Conservation (phyloP, 2,329 filamentous ascomycete species). For the Aquanectria penicillioides region DNA sequence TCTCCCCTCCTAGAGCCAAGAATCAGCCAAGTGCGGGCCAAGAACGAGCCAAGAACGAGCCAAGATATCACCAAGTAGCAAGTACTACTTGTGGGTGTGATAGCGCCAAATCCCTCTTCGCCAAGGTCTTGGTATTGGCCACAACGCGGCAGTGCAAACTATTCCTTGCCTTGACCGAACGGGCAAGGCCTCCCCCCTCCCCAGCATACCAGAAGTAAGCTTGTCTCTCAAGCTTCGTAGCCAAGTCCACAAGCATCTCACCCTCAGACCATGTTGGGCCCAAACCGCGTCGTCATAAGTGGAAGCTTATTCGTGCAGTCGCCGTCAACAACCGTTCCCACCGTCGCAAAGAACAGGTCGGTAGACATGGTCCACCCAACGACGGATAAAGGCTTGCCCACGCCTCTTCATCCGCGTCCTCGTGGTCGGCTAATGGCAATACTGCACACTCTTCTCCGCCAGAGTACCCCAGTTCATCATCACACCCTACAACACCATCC, state of each 20-base stretch:
- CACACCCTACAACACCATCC: too few species aligned
- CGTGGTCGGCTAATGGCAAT: background rate
- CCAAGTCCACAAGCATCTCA: slow-evolving; percentile 10
- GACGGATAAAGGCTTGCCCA: background rate
- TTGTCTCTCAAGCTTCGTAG: slow-evolving; percentile 17
- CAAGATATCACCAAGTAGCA: background rate
- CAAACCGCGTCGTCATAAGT: too few species aligned
- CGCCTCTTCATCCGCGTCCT: background rate
- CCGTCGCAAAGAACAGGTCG: too few species aligned
- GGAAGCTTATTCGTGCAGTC: too few species aligned
- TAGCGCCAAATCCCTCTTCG: slow-evolving; percentile 12
- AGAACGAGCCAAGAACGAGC: slow-evolving; percentile 7
- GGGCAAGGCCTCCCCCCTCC: background rate
- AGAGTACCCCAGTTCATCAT: too few species aligned
- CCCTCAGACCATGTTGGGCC: background rate
- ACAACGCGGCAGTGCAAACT: slow-evolving; percentile 42
- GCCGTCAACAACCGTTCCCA: too few species aligned
- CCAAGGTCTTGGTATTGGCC: slow-evolving; percentile 40
- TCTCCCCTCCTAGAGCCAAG: slow-evolving; percentile 3
- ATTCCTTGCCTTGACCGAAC: background rate
- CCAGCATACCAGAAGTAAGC: slow-evolving; percentile 2
- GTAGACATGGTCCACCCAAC: background rate
- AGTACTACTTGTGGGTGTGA: background rate
- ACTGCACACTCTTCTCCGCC: background rate
- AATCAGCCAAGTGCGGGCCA: slow-evolving; percentile 10